Evolutionary conservation across 306 rosid species (phyloP).

Genomic region (Pyrus communis): DNA sequence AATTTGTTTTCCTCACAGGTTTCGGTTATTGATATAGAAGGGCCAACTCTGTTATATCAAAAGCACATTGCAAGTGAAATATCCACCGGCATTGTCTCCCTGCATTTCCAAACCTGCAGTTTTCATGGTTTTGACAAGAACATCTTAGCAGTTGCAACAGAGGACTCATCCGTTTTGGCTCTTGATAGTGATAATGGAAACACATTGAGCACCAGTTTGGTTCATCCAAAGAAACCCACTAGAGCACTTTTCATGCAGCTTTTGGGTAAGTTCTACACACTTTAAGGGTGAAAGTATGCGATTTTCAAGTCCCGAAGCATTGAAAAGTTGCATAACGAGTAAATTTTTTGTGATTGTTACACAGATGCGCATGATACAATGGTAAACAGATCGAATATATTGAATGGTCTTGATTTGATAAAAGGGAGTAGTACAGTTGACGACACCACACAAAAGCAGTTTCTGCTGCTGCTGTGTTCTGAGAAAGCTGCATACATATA

Average conservation of each 20-base stretch:
- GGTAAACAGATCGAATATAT: slow-evolving; percentile 21
- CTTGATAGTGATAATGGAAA: slow-evolving; percentile 74
- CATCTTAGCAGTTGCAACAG: slow-evolving; percentile 56
- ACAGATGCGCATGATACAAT: slow-evolving; percentile 47
- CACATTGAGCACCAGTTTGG: slow-evolving; percentile 27
- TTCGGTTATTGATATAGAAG: slow-evolving; percentile 61
- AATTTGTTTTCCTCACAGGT: slow-evolving; percentile 42
- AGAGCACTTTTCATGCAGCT: slow-evolving; percentile 69
- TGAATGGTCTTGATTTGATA: slow-evolving; percentile 28
- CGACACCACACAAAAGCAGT: slow-evolving; percentile 41
- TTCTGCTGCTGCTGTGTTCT: slow-evolving; percentile 56
- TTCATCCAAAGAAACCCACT: slow-evolving; percentile 84
- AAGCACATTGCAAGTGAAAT: slow-evolving; percentile 67
- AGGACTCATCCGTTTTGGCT: slow-evolving; percentile 68
- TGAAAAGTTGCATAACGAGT: not conserved
- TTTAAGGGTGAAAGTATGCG: not conserved
- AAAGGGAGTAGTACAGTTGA: slow-evolving; percentile 30
- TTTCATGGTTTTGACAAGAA: slow-evolving; percentile 74
- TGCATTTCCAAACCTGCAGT: slow-evolving; percentile 57
- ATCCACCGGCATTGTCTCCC: slow-evolving; percentile 50
- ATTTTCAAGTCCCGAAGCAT: not conserved
- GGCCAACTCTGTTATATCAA: slow-evolving; percentile 53
- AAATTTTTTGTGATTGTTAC: not conserved
- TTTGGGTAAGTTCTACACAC: slow-evolving; percentile 44
- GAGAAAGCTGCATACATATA: slow-evolving; percentile 76